Conservation (phyloP, 1,284 basidiomycete genomes). For the Malassezia globosa region DNA sequence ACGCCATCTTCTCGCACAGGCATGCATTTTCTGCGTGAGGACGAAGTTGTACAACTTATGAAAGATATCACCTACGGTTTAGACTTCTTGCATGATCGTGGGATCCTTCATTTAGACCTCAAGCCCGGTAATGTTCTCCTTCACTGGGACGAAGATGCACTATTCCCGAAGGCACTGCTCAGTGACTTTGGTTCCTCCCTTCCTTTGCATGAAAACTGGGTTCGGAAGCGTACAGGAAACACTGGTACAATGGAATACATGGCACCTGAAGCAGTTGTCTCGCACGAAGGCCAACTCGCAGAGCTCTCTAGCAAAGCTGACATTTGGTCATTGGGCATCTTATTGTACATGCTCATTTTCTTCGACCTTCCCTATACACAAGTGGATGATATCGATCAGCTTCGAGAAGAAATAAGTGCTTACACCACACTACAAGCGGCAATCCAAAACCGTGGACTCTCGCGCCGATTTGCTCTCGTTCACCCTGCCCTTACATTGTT, state of each 20-base stretch:
- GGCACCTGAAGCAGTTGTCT: conserved; percentile 66
- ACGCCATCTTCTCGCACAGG: conserved; percentile 5
- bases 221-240: conserved; percentile 57
- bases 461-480: background rate
- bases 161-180: conserved; percentile 67
- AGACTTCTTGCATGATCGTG: conserved; percentile 36
- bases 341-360: conserved; percentile 79
- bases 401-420: conserved; percentile 62
- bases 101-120: conserved; percentile 70
- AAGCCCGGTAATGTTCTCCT: conserved; percentile 86
- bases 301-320: conserved; percentile 68
- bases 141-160: conserved; percentile 76
- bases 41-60: conserved; percentile 35
- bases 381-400: conserved; percentile 54
- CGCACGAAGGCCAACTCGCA: conserved; percentile 54
- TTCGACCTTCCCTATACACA: conserved; percentile 54
- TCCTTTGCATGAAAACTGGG: conserved; percentile 31
- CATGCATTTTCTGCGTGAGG: conserved; percentile 35
- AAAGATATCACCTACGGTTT: conserved; percentile 36
- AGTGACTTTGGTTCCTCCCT: conserved; percentile 83
- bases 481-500: conserved; percentile 5
- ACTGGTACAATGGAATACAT: conserved; percentile 70
- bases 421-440: conserved; percentile 50
- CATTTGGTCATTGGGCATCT: conserved; percentile 57
- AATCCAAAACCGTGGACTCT: background rate